These are phyloP conservation scores for Prunus mume DNA, from an alignment of 306 rosid species.

Conservation along the genomic window DNA sequence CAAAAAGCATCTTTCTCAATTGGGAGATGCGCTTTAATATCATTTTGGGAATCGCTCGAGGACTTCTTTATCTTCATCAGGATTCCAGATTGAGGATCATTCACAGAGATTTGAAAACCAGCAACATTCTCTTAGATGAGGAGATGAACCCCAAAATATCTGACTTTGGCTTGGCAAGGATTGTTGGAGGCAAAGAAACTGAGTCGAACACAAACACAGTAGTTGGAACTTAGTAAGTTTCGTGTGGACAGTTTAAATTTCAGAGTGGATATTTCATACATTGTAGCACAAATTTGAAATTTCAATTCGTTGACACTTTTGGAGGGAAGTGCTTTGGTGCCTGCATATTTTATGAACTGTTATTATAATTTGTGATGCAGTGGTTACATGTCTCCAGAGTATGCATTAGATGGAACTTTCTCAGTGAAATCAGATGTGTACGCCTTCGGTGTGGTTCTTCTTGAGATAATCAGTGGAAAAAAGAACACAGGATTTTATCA, in stretches of 20 bases:
- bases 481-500: conserved; percentile 41
- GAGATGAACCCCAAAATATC: conserved; percentile 75
- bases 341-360: too few species aligned
- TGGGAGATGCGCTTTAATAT: conserved; percentile 62
- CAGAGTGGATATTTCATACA: not conserved
- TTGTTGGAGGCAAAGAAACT: conserved; percentile 58
- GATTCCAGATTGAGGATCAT: conserved; percentile 74
- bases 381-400: conserved; percentile 55
- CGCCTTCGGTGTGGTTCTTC: conserved; percentile 53
- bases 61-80: conserved; percentile 71
- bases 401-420: conserved; percentile 43
- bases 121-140: conserved; percentile 58
- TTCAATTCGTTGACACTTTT: too few species aligned
- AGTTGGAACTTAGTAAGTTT: conserved; percentile 72
- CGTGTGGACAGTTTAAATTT: not conserved
- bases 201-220: conserved; percentile 49
- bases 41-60: conserved; percentile 62
- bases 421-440: conserved; percentile 51
- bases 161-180: conserved; percentile 68
- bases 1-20: conserved; percentile 30
- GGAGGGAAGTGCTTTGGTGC: too few species aligned
- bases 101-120: conserved; percentile 62
- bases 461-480: conserved; percentile 54
- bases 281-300: not conserved
- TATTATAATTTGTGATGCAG: conserved; percentile 5